Base-by-base conservation (phyloP, 768 basidiomycete species). In the Lentinula aciculospora region DNA sequence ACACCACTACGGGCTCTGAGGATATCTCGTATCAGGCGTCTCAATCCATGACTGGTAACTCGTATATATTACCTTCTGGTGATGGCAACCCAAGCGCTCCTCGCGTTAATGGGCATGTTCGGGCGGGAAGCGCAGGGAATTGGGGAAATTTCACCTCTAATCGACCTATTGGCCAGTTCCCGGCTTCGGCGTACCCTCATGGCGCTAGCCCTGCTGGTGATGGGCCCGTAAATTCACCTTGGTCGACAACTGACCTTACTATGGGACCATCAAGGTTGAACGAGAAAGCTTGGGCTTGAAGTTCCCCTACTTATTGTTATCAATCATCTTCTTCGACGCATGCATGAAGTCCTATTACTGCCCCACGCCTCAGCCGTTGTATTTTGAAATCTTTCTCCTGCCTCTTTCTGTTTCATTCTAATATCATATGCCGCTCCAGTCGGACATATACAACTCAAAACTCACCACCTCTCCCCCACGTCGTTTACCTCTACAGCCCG, bases 71-170 rank as follows among this genome's bases (percentile, higher is more conserved):
- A 55, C 72, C 78, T 19, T 76, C 74, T 40, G 76, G 71, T 51
- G 80, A 76, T 61, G 72, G 65, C 46, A 72, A 67, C 62, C 69
- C 73, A 44, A 68, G 57, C 49, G 63, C 65, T 39, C 62, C 75
- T 19, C 81, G 88, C 57, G 73, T 75, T 28, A 83, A 76, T 56
- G 85, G 86, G 36, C 89, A 92, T 66, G 82, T 83, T 59, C 85
- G 89, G 60, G 83, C 88, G 44, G 89, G 89, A 46, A 91, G 89
- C 68, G 86, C 86, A 27, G 88, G 88, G 31, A 91, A 89, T 67
- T 91, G 89, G 89, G 85, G 76, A 42, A 82, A 72, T 64, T 76
- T 88, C 63, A 67, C 81, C 27, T 80, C 85, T 49, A 79, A 74
- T 67, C 80, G 72, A 65, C 78, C 77, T 17, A 29, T 17, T 17